Conservation (phyloP, 129 eudicot species). For the Helianthus tuberosus region DNA sequence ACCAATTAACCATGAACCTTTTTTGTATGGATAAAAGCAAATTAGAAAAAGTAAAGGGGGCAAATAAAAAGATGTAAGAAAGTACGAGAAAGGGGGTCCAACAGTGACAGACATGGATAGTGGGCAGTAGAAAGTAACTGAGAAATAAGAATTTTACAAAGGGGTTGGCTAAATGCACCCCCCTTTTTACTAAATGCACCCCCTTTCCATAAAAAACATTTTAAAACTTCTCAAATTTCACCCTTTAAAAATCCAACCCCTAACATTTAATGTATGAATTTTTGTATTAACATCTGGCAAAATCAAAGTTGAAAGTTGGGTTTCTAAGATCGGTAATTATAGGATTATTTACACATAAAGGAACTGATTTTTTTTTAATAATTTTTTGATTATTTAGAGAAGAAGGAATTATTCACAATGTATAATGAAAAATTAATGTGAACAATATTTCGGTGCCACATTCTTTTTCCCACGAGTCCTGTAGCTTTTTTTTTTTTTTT, state of each 20-base stretch:
- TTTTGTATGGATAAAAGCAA: neutral
- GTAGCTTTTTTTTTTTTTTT: too few relatives aligned
- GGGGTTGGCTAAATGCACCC: too few relatives aligned
- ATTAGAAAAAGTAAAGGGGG: neutral
- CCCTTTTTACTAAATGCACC: too few relatives aligned
- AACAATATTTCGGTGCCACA: too few relatives aligned
- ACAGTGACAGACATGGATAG: conserved; percentile 18
- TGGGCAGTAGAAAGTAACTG: conserved; percentile 19
- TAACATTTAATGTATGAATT: too few relatives aligned
- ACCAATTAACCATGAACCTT: too few relatives aligned
- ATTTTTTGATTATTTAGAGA: neutral
- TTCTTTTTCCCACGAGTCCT: too few relatives aligned
- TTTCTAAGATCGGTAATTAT: neutral
- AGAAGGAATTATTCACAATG: too few relatives aligned
- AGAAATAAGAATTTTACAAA: conserved; percentile 7
- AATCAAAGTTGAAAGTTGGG: neutral
- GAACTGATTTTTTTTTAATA: neutral
- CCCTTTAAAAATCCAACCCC: too few relatives aligned
- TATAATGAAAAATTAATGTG: too few relatives aligned
- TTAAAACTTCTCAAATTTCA: too few relatives aligned
- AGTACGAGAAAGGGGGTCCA: neutral
- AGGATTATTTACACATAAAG: neutral
- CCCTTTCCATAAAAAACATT: too few relatives aligned
- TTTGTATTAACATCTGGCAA: neutral
- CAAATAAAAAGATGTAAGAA: conserved; percentile 3